Evolutionary conservation across 2,329 filamentous ascomycete genomes (phyloP), one percentile per base, ranked within the genome.

Genomic region (Aspergillus quadricinctus): DNA sequence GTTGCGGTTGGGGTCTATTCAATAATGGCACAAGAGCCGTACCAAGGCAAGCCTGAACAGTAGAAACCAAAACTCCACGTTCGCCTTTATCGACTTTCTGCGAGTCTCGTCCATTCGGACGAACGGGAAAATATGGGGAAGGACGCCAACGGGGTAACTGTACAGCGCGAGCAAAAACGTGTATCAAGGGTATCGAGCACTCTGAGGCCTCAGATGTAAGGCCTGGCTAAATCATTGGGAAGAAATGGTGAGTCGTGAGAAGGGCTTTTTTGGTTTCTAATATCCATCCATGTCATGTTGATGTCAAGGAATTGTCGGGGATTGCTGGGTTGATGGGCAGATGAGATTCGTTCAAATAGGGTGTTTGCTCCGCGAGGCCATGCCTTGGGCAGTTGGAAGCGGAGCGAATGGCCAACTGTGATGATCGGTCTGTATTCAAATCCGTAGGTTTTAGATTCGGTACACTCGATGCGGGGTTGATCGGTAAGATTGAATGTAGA

Each of bases 281-380:
- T 49, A 55, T 53, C 48, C 40, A 35, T 41, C 48, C 43, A 40
- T 43, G 55, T 64, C 53, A 66, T 60, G 59, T 28, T 27, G 35
- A 54, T 46, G 57, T 21, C 28, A 59, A 29, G 43, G 40, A 50
- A 31, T 57, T 57, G 10, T 64, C 58, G 49, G 57, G 55, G 52
- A 65, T 66, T 50, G 64, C 64, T 17, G 69, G 69, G 41, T 70
- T 70, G 55, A 70, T 70, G 11, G 68, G 68, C 37, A 70, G 54
- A 54, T 61, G 57, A 17, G 66, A 69, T 40, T 66, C 63, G 49
- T 52, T 63, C 21, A 66, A 48, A 41, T 59, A 61, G n/a, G 54
- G 35, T n/a, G 54, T 57, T 25, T 57, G 54, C 23, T 57, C 55
- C 27, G 54, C 55, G 14, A 56, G 45, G 21, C 50, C 23, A 28